Conservation (phyloP, 805 yeast genomes). For the Kluyveromyces aestuarii region DNA sequence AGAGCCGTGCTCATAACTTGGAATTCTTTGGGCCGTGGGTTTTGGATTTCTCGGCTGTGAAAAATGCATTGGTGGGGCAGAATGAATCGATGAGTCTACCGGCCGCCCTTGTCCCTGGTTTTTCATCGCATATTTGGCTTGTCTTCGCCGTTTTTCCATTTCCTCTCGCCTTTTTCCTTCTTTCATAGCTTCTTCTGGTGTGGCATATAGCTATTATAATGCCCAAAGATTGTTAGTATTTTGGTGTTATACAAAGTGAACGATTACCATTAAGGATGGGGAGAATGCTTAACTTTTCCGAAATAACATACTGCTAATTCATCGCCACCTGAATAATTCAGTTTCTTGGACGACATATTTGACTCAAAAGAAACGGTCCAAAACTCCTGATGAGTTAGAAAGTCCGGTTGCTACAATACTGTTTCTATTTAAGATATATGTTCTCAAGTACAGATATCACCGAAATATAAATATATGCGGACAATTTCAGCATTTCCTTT, state of each 20-base stretch:
- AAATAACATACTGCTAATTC: slow-evolving; percentile 17
- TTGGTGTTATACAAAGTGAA: not conserved
- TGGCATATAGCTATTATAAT: slow-evolving; percentile 20
- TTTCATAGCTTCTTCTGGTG: slow-evolving; percentile 29
- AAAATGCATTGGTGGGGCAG: slow-evolving; percentile 10
- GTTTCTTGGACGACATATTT: slow-evolving; percentile 23
- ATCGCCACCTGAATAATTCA: slow-evolving; percentile 29
- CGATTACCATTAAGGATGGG: not conserved
- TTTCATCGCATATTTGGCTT: slow-evolving; percentile 14
- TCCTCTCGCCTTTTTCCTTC: slow-evolving; percentile 19
- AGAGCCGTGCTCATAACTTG: not conserved
- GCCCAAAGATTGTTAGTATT: slow-evolving; percentile 5
- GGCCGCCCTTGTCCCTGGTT: slow-evolving; percentile 7
- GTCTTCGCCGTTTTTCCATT: slow-evolving; percentile 19
- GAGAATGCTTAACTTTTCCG: not conserved
- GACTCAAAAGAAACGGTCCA: not conserved
- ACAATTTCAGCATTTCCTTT: not conserved
- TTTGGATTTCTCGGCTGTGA: not conserved
- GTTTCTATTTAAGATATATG: not conserved
- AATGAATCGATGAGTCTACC: slow-evolving; percentile 12
- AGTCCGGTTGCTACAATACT: not conserved
- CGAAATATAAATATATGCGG: not conserved
- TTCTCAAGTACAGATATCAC: too few relatives aligned
- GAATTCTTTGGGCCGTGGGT: not conserved
- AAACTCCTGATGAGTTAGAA: not conserved